Evolutionary conservation across 257 asterid genomes (phyloP).

Genomic region (Petunia axillaris): DNA sequence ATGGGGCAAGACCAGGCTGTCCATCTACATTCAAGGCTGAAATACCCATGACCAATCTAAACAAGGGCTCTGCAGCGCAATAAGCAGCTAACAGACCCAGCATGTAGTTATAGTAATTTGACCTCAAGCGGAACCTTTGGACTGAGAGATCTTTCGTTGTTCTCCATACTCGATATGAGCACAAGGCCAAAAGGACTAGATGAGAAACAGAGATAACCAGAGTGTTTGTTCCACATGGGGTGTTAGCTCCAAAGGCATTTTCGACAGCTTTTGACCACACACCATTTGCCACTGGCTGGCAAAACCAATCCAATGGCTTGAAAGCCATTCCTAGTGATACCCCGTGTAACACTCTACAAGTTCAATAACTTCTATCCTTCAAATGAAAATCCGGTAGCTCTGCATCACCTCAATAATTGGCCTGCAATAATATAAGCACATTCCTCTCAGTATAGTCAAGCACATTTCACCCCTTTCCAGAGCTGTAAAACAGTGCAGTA

Average conservation of each 20-base stretch:
- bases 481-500: background rate
- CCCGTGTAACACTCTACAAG: constrained; percentile 36
- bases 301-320: constrained; percentile 84
- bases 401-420: background rate
- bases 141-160: constrained; percentile 58
- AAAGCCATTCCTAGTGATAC: constrained; percentile 54
- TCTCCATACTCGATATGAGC: constrained; percentile 64
- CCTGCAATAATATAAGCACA: constrained; percentile 21
- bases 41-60: constrained; percentile 71
- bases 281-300: constrained; percentile 77
- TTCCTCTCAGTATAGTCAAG: background rate
- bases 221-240: constrained; percentile 87
- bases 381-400: background rate
- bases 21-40: constrained; percentile 79
- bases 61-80: constrained; percentile 77
- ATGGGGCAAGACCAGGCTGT: constrained; percentile 69
- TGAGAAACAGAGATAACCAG: constrained; percentile 68
- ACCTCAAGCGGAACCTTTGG: constrained; percentile 69
- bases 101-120: constrained; percentile 72
- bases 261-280: constrained; percentile 79
- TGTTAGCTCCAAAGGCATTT: constrained; percentile 86
- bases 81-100: constrained; percentile 77
- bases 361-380: constrained; percentile 24
- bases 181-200: constrained; percentile 69
- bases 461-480: constrained; percentile 6